Conservation (phyloP, 2,329 filamentous ascomycete species). For the Pseudonectria foliicola region DNA sequence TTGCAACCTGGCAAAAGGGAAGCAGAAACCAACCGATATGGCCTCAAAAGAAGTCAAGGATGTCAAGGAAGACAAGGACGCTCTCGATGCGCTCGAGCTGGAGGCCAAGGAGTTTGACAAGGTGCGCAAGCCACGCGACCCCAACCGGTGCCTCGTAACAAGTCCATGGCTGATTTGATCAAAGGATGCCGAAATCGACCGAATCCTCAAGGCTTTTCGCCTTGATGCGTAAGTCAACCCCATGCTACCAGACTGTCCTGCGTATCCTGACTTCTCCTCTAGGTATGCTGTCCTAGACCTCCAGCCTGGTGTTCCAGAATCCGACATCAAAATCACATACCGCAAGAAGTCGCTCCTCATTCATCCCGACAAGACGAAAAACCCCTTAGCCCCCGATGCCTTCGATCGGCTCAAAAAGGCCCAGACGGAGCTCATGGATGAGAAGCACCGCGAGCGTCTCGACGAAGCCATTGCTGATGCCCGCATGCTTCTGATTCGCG, state of each 20-base stretch:
- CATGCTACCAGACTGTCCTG: not conserved
- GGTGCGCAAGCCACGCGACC: conserved; percentile 47
- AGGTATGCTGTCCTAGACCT: conserved; percentile 93
- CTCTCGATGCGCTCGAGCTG: conserved; percentile 71
- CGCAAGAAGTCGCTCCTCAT: conserved; percentile 98
- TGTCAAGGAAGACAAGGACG: conserved; percentile 51
- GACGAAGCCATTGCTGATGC: conserved; percentile 96
- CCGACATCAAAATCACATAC: conserved; percentile 90
- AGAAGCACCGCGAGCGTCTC: conserved; percentile 78
- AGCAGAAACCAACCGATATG: conserved; percentile 26
- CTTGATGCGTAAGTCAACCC: conserved; percentile 46
- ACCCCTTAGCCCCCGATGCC: conserved; percentile 83
- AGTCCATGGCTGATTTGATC: conserved; percentile 11
- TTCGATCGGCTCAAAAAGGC: conserved; percentile 97
- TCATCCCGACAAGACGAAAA: conserved; percentile 95
- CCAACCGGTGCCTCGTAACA: conserved; percentile 2
- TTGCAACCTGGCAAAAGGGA: too few relatives aligned
- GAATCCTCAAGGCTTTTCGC: conserved; percentile 85
- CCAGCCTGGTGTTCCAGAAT: conserved; percentile 88
- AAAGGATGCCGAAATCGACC: conserved; percentile 90
- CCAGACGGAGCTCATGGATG: conserved; percentile 83
- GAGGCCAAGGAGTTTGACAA: conserved; percentile 91
- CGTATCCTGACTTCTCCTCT: conserved; percentile 4
- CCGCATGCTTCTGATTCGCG: conserved; percentile 87
- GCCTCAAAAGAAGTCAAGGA: conserved; percentile 40